These are phyloP conservation scores for Populus ilicifolia DNA, from an alignment of 345 rosid genomes.

Conservation along the genomic window DNA sequence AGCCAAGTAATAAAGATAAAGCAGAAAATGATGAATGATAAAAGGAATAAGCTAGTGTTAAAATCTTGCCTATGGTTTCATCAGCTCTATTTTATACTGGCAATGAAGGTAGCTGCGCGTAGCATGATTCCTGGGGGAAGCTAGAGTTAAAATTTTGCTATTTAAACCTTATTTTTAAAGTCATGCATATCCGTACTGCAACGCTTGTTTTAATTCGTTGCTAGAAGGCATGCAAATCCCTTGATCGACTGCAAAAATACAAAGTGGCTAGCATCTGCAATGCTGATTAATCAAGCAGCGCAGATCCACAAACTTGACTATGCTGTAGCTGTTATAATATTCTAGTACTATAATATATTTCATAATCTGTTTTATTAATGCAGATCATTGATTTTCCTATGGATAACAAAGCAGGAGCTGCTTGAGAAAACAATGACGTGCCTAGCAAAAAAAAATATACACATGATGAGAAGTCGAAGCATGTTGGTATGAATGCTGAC, in stretches of 20 bases:
- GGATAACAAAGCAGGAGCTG: slow-evolving; percentile 1
- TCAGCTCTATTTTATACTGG: too few species aligned
- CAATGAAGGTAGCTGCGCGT: too few species aligned
- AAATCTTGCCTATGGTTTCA: too few species aligned
- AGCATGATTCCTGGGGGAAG: too few species aligned
- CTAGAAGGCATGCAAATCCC: background rate
- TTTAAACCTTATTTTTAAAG: too few species aligned
- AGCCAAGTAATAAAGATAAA: too few species aligned
- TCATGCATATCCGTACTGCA: too few species aligned
- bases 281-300: background rate
- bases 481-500: background rate
- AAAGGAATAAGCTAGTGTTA: too few species aligned
- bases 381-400: background rate
- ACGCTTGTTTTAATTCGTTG: background rate
- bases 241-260: background rate
- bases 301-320: too few species aligned
- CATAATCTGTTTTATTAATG: background rate
- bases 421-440: background rate
- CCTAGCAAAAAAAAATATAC: background rate
- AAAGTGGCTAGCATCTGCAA: background rate
- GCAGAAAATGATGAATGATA: too few species aligned
- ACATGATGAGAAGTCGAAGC: background rate
- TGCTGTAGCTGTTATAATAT: too few species aligned
- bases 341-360: background rate
- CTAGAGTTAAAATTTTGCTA: too few species aligned